Evolutionary conservation across 441 rosid species (phyloP), one percentile per base, ranked within the genome.

Genomic region (Adansonia grandidieri): DNA sequence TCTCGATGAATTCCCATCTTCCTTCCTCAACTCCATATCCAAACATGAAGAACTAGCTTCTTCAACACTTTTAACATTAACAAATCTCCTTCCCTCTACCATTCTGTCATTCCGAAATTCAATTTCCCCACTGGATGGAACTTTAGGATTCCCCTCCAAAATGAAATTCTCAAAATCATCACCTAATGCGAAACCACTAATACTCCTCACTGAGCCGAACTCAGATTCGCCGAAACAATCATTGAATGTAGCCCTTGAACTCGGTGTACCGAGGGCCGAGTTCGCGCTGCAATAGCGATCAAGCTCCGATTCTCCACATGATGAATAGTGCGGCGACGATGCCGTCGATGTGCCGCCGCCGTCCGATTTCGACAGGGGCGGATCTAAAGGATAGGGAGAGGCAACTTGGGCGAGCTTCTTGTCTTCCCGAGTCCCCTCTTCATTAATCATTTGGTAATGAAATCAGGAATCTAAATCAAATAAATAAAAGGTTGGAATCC

Each of bases 211-310:
- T 9, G 87, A 86, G 6, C 42, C 42, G 60, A 89, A 87, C 58
- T 89, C 97, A 73, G 90, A 85, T 64, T 87, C 98, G 51, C 88
- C 68, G 6, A 60, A 28, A 66, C 81, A 78, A 84, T 90, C 97
- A 68, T 88, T 88, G 40, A 87, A 84, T 5, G 86, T 82, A 73
- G 90, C 93, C 6, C 85, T 74, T 4, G 93, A 89, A 82, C 93
- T 88, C 0, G 97, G 97, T 2, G 98, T 93, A 50, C 93, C 98
- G 82, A 91, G 80, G 8, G 86, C 93, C 77, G 97, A 96, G 86
- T 89, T 91, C 5, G 97, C 97, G 75, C 97, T 96, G 79, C 91
- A 89, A 62, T 96, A 96, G 5, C 95, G 87, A 69, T 92, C 97
- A 53, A 89, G 86, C 77, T 92, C 98, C 15, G 95, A 91, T 77